Evolutionary conservation across 257 asterid species (phyloP).

Genomic region (Knoxia roxburghii): DNA sequence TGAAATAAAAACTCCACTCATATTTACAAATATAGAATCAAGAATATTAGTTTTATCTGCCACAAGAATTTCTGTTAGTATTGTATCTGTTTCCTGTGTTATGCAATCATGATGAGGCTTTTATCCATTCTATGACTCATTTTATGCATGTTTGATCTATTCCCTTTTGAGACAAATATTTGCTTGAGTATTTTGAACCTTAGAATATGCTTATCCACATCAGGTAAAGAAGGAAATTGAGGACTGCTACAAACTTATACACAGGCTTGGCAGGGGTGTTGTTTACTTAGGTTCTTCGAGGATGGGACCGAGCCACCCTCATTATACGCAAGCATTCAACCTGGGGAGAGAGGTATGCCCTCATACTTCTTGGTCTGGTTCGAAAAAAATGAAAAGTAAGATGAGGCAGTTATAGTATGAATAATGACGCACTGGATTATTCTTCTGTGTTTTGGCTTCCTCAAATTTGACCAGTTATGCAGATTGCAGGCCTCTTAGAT

Average conservation of each 20-base stretch:
- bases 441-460: not conserved
- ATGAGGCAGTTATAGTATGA: too few relatives aligned
- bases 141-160: not conserved
- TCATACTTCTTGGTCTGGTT: not conserved
- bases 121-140: not conserved
- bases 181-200: not conserved
- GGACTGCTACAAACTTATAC: slow-evolving; percentile 72
- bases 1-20: not conserved
- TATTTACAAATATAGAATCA: not conserved
- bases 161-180: not conserved
- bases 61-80: not conserved
- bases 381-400: too few relatives aligned
- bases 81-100: not conserved
- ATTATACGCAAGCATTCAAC: slow-evolving; percentile 50
- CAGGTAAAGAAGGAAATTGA: slow-evolving; percentile 88
- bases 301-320: slow-evolving; percentile 68
- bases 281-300: slow-evolving; percentile 94
- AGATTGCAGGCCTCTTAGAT: slow-evolving; percentile 68
- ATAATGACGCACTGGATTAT: too few relatives aligned
- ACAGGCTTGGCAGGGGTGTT: slow-evolving; percentile 79
- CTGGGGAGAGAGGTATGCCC: slow-evolving; percentile 59
- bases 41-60: not conserved
- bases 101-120: not conserved
- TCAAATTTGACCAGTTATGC: slow-evolving; percentile 19
- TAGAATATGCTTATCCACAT: slow-evolving; percentile 7